Percentiles rank a stretch among this genome's conserved stretches.
phyloP scores from a whole-genome alignment of 2,329 filamentous ascomycete species.

The Neonectria neomacrospora region DNA sequence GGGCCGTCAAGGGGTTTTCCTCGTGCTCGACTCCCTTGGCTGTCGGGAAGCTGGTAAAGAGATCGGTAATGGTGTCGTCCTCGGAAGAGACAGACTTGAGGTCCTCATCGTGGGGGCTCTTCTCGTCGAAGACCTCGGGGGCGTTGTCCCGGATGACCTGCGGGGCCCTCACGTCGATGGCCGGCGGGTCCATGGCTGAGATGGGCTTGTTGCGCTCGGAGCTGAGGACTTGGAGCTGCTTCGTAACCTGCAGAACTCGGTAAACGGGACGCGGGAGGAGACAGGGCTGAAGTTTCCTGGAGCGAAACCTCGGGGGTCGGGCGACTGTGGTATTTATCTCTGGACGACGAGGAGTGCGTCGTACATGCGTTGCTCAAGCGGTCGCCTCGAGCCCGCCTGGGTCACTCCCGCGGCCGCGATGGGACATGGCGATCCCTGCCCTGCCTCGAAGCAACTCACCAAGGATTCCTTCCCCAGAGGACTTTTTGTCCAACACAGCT shows the following conservation, averaged over 20 bases:
- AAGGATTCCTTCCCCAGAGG: too few species aligned
- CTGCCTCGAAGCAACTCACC: too few species aligned
- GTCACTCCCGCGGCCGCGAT: background rate
- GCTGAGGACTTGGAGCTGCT: background rate
- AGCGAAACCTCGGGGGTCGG: constrained; percentile 3
- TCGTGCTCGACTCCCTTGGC: constrained; percentile 56
- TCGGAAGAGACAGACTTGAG: constrained; percentile 44
- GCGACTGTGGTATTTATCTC: constrained; percentile 18
- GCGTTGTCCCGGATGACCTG: background rate
- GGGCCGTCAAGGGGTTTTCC: constrained; percentile 62
- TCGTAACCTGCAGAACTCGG: background rate
- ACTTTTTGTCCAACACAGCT: too few species aligned
- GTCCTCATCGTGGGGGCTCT: constrained; percentile 43
- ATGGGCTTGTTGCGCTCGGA: background rate
- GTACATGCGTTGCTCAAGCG: background rate
- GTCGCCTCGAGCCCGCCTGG: background rate
- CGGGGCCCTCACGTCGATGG: constrained; percentile 1
- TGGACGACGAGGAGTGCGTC: background rate
- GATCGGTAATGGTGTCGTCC: constrained; percentile 48
- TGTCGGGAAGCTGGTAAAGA: constrained; percentile 55
- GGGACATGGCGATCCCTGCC: too few species aligned
- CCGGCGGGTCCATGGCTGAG: constrained; percentile 1
- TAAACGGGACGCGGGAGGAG: background rate
- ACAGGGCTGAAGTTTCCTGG: background rate
- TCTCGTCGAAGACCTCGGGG: constrained; percentile 28